Percentiles rank a stretch among this genome's conserved stretches.
These are phyloP conservation scores for Exidia glandulosa DNA, from an alignment of 768 basidiomycete genomes.

Conservation along the genomic window DNA sequence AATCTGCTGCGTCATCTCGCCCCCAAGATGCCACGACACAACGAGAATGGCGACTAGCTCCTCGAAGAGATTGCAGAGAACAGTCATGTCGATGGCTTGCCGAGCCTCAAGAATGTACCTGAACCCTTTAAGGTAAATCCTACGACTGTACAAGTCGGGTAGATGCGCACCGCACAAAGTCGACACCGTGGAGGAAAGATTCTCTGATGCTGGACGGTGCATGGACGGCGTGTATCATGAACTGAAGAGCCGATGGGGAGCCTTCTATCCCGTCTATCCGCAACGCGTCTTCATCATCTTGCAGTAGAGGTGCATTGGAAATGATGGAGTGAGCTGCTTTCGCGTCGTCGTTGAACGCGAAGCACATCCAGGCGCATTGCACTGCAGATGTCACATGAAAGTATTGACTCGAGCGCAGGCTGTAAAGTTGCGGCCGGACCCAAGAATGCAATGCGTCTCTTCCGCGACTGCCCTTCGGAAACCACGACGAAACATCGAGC, in stretches of 20 bases:
- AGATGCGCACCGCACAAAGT: not conserved
- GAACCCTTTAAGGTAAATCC: too few species aligned
- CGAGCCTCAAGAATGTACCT: too few species aligned
- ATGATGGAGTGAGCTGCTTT: not conserved
- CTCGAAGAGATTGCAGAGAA: too few species aligned
- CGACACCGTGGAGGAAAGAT: not conserved
- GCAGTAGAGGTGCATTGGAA: not conserved
- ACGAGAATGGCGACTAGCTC: too few species aligned
- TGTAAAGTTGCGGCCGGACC: not conserved
- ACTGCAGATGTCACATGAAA: not conserved
- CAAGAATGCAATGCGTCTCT: not conserved
- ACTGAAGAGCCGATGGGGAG: not conserved
- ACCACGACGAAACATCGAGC: too few species aligned
- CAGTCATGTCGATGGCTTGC: too few species aligned
- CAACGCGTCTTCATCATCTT: not conserved
- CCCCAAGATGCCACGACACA: too few species aligned
- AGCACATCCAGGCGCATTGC: not conserved
- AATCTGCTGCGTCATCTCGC: too few species aligned
- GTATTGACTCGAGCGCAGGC: not conserved
- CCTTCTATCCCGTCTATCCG: not conserved
- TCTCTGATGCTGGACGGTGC: not conserved
- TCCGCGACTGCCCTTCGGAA: too few species aligned
- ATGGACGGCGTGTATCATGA: not conserved
- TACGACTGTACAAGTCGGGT: too few species aligned
- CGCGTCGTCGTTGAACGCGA: not conserved